Evolutionary conservation across 2,329 filamentous ascomycete genomes (phyloP), one percentile per base, ranked within the genome.

Genomic region (Botryotinia globosa): DNA sequence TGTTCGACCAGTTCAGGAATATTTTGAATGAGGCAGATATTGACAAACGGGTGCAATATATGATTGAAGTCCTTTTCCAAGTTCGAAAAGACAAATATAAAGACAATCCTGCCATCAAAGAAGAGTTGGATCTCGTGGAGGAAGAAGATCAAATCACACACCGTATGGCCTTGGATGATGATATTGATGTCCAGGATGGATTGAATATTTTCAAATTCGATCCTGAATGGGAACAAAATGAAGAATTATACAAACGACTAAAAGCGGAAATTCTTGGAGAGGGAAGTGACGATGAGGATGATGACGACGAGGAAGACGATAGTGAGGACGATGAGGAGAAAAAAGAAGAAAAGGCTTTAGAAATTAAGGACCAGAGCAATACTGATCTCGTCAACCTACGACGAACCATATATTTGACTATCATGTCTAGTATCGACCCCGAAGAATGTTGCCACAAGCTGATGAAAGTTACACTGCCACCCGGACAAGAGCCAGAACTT

Each of bases 121-220:
- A 98, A 80, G 96, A 99, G 81, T 85, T 99, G 73, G 96, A 99
- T 82, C 83, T 99, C 63, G 93, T 99, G 14, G 95, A 98, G 83
- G 96, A 99, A 82, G 95, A 98, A 82, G 96, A 99, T 80, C 96
- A 98, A 81, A 97, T 98, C 78, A 98, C 96, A 1, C 96, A 99
- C 83, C 88, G 90, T 72, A 86, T 94, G 66, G 91, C 92, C 66
- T 83, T 99, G 44, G 93, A 97, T 76, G 94, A 94, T 76, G 90
- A 94, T 54, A 87, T 97, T 71, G 92, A 96, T 66, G 90, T 93
- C 0, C 91, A 98, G 81, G 94, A 98, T 78, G 88, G 89, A 0
- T 85, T 98, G 70, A 99, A 99, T 80, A 91, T 99, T 74, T 99
- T 99, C 88, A 98, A 98, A 80, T 94, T 91, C 77, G 96, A 99